Evolutionary conservation across 2,329 filamentous ascomycete genomes (phyloP).

Genomic region (Cladorrhinum sp.): DNA sequence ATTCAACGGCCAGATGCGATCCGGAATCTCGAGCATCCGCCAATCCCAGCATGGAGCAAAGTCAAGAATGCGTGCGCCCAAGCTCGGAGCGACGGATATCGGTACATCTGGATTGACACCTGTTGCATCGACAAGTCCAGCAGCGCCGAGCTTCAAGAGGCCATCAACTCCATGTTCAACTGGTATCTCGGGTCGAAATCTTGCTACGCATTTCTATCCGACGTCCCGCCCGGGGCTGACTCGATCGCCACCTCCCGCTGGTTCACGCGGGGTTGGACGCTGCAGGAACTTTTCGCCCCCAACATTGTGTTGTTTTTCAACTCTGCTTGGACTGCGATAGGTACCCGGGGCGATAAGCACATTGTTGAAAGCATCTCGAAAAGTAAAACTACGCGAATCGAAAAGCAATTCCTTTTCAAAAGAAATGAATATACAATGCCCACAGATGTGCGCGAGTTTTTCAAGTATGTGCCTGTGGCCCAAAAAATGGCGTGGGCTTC

Average conservation of each 20-base stretch:
- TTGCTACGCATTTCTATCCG: slow-evolving; percentile 28
- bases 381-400: slow-evolving; percentile 14
- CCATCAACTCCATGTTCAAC: slow-evolving; percentile 27
- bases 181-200: slow-evolving; percentile 25
- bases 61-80: neutral
- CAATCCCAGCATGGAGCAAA: neutral
- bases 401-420: slow-evolving; percentile 24
- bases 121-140: slow-evolving; percentile 30
- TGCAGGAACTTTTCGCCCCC: slow-evolving; percentile 63
- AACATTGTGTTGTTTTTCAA: slow-evolving; percentile 32
- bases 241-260: slow-evolving; percentile 24
- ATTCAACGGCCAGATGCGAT: slow-evolving; percentile 11
- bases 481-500: slow-evolving; percentile 9
- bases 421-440: slow-evolving; percentile 12
- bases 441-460: neutral
- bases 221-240: slow-evolving; percentile 8
- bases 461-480: slow-evolving; percentile 12
- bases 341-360: neutral
- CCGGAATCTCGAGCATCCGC: neutral
- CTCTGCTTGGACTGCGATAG: slow-evolving; percentile 23
- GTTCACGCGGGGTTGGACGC: slow-evolving; percentile 38
- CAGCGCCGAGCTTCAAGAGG: slow-evolving; percentile 27
- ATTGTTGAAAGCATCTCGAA: slow-evolving; percentile 21
- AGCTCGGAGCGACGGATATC: neutral
- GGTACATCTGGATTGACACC: slow-evolving; percentile 27